Conservation (phyloP, 805 yeast species). For the Candida sanyiensis region DNA sequence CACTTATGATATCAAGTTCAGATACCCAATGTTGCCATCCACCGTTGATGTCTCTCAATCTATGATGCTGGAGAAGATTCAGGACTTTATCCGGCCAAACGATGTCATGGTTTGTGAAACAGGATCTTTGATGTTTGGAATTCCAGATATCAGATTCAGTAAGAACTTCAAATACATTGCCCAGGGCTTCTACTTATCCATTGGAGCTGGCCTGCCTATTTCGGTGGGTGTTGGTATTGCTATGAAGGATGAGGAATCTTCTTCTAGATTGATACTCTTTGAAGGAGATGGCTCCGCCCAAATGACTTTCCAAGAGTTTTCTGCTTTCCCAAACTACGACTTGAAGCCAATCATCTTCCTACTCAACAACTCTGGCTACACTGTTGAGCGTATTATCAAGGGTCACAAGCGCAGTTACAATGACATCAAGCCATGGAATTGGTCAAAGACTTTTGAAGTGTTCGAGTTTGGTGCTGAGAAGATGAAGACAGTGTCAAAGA, state of each 20-base stretch:
- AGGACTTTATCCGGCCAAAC: conserved; percentile 44
- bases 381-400: conserved; percentile 80
- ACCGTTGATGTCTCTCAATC: conserved; percentile 41
- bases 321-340: conserved; percentile 53
- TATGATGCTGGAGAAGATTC: conserved; percentile 36
- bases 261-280: conserved; percentile 58
- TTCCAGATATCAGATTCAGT: conserved; percentile 64
- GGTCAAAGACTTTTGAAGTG: conserved; percentile 61
- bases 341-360: conserved; percentile 66
- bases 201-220: conserved; percentile 86
- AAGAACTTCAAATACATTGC: conserved; percentile 44
- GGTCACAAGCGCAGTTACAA: conserved; percentile 76
- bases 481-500: conserved; percentile 24
- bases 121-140: conserved; percentile 75
- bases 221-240: conserved; percentile 80
- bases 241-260: conserved; percentile 43
- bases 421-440: conserved; percentile 83
- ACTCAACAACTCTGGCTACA: conserved; percentile 82
- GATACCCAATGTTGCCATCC: conserved; percentile 24
- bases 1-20: conserved; percentile 15
- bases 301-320: conserved; percentile 85
- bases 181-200: conserved; percentile 76
- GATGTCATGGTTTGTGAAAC: conserved; percentile 80
- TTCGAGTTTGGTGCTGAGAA: conserved; percentile 48
- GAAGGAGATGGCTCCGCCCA: conserved; percentile 96